phyloP scores from a whole-genome alignment of 2,329 filamentous ascomycete species.

The Fusarium marasasianum region DNA sequence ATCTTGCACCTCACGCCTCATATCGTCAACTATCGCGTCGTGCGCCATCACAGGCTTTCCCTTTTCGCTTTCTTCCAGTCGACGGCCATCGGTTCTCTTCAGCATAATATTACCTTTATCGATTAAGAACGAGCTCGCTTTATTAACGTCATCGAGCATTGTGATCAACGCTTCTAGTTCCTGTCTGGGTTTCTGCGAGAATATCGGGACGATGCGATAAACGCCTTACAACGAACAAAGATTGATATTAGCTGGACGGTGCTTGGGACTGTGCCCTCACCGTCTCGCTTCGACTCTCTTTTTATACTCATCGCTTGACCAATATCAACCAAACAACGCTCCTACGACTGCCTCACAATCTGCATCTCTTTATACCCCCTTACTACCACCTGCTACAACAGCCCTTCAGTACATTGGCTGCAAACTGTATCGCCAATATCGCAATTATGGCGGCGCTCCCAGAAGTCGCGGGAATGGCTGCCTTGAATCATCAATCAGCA shows the following conservation, averaged over 20 bases:
- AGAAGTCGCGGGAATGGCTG: constrained; percentile 41
- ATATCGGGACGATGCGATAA: constrained; percentile 44
- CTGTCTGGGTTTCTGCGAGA: constrained; percentile 26
- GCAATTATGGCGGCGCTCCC: constrained; percentile 49
- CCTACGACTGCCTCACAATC: constrained; percentile 9
- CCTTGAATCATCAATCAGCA: constrained; percentile 46
- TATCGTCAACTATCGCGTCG: constrained; percentile 31
- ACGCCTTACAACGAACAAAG: constrained; percentile 30
- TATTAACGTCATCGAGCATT: constrained; percentile 23
- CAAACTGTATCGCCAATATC: constrained; percentile 13
- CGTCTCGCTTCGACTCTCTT: constrained; percentile 33
- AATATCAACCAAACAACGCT: constrained; percentile 5
- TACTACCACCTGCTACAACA: constrained; percentile 9
- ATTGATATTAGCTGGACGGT: constrained; percentile 39
- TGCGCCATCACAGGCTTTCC: constrained; percentile 25
- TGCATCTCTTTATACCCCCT: constrained; percentile 6
- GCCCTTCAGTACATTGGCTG: background rate
- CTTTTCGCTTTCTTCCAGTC: constrained; percentile 10
- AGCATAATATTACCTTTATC: constrained; percentile 17
- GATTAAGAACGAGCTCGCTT: constrained; percentile 2
- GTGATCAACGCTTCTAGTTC: constrained; percentile 29
- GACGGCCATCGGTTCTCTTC: background rate
- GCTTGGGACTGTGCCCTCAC: constrained; percentile 35
- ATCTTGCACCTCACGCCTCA: constrained; percentile 35
- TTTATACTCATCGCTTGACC: background rate